Evolutionary conservation across 257 asterid genomes (phyloP), one percentile per base, ranked within the genome.

Genomic region (Coffea eugenioides): DNA sequence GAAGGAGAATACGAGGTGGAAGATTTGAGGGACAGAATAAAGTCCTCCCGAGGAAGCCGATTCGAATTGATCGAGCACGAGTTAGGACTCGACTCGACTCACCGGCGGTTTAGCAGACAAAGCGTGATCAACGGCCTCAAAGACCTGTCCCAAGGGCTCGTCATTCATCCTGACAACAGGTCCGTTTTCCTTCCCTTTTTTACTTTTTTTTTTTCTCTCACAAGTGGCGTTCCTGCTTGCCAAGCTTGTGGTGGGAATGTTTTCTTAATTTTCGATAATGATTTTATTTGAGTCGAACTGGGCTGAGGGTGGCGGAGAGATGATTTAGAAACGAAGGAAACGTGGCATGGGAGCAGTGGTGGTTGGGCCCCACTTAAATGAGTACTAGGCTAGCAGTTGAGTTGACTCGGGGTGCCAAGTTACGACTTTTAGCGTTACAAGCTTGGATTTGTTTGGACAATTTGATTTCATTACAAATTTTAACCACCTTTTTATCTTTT

Each of bases 121-220:
- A 80, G 43, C 23, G 88, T 92, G 73, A 51, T 94, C 81, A 66
- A 85, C 77, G 98, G 94, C 81, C 67, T 91, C 67, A 91, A 68
- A 77, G 95, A 80, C 82, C 83, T 94, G 39, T 90, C 94, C 0
- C 88, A 83, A 36, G 90, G 89, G n/a, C 82, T 79, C 46, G 84
- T 83, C 79, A 88, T 91, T 77, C 86, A 89, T 77, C 97, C 97
- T 0, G 95, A 90, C 8, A 91, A 88, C 90, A 84, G 93, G 98
- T 90, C 78, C 34, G 75, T 34, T 13, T 8, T 3, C 36, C 69
- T 43, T 3, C 56, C 13, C 2, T 72, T 49, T 49, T 31, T 74
- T 34, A 4, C 12, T 8, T 56, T 9, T 41, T 46, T 41, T n/a
- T 39, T 39, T 39, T 39, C 41, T 3, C 41, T 3, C 41, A 39